phyloP scores from a whole-genome alignment of 345 rosid genomes.

The Viola odorata region DNA sequence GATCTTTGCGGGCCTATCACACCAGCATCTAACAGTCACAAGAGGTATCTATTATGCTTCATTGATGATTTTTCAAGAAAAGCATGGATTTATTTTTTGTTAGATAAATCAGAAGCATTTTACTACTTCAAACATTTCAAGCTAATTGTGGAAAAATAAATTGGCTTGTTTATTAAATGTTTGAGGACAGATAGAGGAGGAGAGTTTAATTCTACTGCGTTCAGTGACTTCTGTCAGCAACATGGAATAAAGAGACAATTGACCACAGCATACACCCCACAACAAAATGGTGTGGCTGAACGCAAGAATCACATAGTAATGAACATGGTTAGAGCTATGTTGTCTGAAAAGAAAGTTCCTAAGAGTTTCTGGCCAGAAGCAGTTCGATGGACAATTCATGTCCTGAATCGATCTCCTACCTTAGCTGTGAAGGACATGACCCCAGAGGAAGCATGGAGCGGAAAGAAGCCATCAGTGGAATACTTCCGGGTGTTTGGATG shows the following conservation, averaged over 20 bases:
- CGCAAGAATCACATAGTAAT: background rate
- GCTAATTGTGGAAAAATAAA: background rate
- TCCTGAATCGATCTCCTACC: background rate
- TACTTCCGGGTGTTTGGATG: background rate
- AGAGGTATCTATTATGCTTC: background rate
- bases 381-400: background rate
- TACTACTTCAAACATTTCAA: background rate
- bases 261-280: background rate
- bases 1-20: background rate
- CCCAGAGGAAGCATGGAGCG: background rate
- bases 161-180: background rate
- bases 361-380: background rate
- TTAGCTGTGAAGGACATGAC: too few species aligned
- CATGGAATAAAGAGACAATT: background rate
- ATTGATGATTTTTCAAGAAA: background rate
- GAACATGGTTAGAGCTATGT: background rate
- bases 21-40: background rate
- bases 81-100: background rate
- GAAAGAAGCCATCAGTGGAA: background rate
- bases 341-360: background rate
- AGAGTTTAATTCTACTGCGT: background rate
- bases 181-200: background rate
- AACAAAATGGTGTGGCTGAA: background rate
- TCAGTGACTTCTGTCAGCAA: background rate
- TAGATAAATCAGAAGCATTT: background rate